Conservation (phyloP, 1,284 basidiomycete genomes). For the Trichosporon sp. region DNA sequence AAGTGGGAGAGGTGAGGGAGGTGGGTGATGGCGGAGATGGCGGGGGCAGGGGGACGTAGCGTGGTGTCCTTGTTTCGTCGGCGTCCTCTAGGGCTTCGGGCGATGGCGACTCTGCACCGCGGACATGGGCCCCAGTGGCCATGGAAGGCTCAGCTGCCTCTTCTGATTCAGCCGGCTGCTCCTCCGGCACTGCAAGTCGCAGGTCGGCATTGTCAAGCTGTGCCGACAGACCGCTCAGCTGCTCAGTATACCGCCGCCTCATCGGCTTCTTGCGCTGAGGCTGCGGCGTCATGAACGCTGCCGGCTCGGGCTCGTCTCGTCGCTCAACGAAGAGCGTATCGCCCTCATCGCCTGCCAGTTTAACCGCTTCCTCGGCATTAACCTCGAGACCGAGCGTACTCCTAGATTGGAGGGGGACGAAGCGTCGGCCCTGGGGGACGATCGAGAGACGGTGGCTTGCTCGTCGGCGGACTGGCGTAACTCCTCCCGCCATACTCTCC, state of each 20-base stretch:
- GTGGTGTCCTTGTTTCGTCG: not conserved
- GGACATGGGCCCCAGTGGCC: not conserved
- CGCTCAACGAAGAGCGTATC: slow-evolving; percentile 41
- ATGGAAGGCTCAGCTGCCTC: not conserved
- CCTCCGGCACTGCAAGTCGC: too few species aligned
- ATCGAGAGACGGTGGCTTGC: slow-evolving; percentile 37
- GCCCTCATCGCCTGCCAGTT: slow-evolving; percentile 36
- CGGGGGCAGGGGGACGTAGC: not conserved
- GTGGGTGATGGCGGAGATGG: too few species aligned
- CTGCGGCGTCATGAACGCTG: slow-evolving; percentile 35
- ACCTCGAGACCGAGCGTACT: not conserved
- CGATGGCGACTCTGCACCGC: not conserved
- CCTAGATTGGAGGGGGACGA: slow-evolving; percentile 32
- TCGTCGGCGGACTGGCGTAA: slow-evolving; percentile 15
- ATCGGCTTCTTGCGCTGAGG: slow-evolving; percentile 21
- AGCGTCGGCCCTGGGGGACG: slow-evolving; percentile 36
- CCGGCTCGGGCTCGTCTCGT: slow-evolving; percentile 15
- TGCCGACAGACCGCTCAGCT: too few species aligned
- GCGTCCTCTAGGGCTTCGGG: slow-evolving; percentile 1
- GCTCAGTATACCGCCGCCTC: slow-evolving; percentile 27
- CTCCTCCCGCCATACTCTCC: too few species aligned
- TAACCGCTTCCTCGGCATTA: slow-evolving; percentile 19
- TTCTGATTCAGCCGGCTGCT: not conserved
- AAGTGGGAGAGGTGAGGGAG: too few species aligned
- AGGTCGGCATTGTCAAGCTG: too few species aligned